Evolutionary conservation across 441 rosid species (phyloP), one percentile per base, ranked within the genome.

Genomic region (Lepidium campestre): DNA sequence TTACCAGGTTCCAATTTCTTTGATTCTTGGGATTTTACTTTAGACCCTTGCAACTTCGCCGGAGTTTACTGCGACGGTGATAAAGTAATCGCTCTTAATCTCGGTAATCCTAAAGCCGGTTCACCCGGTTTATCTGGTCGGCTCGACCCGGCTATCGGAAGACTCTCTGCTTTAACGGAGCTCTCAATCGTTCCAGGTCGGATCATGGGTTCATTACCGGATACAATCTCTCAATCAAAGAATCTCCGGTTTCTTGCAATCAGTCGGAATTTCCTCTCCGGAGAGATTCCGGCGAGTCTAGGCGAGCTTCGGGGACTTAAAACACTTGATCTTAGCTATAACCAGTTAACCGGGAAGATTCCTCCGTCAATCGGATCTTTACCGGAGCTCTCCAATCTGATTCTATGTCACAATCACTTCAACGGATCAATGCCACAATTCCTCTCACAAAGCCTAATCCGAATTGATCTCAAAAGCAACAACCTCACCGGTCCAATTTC

Each of bases 291-390:
- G 8, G 74, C 87, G 2, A 66, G 71, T 59, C 68, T 93, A 3
- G 95, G 93, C 31, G 81, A 83, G 67, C 61, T 87, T 35, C 79
- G 81, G 8, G 75, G 75, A 58, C 86, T 93, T 41, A 77, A 69
- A 58, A 91, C 96, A 0, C 90, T 91, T 17, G 99, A 91, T 80
- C 88, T 93, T 73, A 87, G 99, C 78, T 89, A 89, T 81, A 93
- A 91, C 67, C 91, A 81, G 76, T 77, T 93, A 41, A 76, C 80
- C 57, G 96, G 97, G 5, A 42, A 42, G 6, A 75, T 91, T 25
- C 90, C 96, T 7, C 75, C 47, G 17, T 75, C 91, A 0, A 56
- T 91, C 73, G 96, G 92, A 27, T 66, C 74, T 4, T 58, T 91
- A 35, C 88, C 95, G 62, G 86, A 65, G 74, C 79, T 93, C 19